These are phyloP conservation scores for Westerdykella sp. DNA, from an alignment of 2,329 filamentous ascomycete genomes.

Conservation along the genomic window DNA sequence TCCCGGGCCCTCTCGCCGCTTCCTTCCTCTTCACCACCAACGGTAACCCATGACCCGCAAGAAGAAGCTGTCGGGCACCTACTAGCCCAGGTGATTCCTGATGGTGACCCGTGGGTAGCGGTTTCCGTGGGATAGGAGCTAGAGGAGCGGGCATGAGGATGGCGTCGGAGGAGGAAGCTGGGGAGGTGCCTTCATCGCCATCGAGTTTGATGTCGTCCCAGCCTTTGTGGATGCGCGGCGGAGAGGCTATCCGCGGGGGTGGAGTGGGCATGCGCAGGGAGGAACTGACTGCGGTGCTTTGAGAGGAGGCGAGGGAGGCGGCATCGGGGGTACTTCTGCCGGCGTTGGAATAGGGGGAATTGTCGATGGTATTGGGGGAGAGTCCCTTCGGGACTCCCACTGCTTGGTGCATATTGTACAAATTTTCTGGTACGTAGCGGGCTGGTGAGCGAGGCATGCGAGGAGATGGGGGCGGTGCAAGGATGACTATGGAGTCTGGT, in stretches of 20 bases:
- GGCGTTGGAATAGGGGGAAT: neutral
- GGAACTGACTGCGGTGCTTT: too few species aligned
- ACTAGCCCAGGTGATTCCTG: constrained; percentile 8
- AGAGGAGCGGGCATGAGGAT: neutral
- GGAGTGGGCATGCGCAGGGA: neutral
- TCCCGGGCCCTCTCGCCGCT: neutral
- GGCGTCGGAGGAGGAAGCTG: neutral
- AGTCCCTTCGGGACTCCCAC: neutral
- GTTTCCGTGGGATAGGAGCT: constrained; percentile 7
- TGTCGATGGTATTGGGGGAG: neutral
- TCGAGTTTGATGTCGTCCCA: constrained; percentile 27
- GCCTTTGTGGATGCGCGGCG: constrained; percentile 15
- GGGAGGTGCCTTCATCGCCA: neutral
- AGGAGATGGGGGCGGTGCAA: constrained; percentile 17
- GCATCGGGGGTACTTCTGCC: neutral
- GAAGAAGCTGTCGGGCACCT: constrained; percentile 14
- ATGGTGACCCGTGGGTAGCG: constrained; percentile 13
- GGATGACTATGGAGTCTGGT: constrained; percentile 21
- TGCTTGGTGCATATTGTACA: neutral
- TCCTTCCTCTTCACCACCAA: constrained; percentile 16
- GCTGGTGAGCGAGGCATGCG: constrained; percentile 8
- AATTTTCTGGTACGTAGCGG: constrained; percentile 3
- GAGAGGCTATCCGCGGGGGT: constrained; percentile 3
- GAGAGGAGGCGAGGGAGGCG: neutral
- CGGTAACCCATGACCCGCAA: constrained; percentile 14